These are phyloP conservation scores for Otatea glauca DNA, from an alignment of 176 grass and related monocot genomes.

Conservation along the genomic window DNA sequence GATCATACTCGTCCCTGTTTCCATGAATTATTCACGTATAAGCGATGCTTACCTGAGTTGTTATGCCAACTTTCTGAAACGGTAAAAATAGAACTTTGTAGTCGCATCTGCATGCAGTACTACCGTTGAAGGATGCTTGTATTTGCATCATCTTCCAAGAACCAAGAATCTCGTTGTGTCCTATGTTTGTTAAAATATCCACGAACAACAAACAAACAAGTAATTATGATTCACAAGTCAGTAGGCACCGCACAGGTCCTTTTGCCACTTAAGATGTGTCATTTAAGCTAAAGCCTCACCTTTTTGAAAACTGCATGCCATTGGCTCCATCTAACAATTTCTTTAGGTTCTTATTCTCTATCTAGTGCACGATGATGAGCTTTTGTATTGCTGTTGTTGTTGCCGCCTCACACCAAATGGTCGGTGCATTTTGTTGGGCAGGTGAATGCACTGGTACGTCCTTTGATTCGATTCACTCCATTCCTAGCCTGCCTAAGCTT, in stretches of 20 bases:
- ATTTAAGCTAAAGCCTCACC: not conserved
- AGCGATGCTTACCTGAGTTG: not conserved
- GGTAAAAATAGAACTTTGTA: not conserved
- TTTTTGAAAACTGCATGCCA: not conserved
- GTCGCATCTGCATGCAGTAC: not conserved
- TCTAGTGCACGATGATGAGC: not conserved
- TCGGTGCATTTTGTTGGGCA: slow-evolving; percentile 27
- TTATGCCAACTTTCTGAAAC: not conserved
- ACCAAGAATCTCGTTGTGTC: not conserved
- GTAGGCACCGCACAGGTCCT: not conserved
- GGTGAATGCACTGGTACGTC: slow-evolving; percentile 33
- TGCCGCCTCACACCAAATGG: slow-evolving; percentile 22
- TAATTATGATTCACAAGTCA: not conserved
- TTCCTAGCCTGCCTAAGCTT: not conserved
- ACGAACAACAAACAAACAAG: not conserved
- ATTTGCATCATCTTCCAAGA: not conserved
- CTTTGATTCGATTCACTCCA: not conserved
- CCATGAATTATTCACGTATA: not conserved
- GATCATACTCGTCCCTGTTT: not conserved
- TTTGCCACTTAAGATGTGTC: not conserved
- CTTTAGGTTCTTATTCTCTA: not conserved
- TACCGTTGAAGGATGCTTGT: not conserved
- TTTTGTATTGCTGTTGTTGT: not conserved
- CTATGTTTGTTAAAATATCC: not conserved
- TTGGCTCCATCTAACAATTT: not conserved